Conservation (phyloP, 306 rosid genomes). For the Vigna mungo region DNA sequence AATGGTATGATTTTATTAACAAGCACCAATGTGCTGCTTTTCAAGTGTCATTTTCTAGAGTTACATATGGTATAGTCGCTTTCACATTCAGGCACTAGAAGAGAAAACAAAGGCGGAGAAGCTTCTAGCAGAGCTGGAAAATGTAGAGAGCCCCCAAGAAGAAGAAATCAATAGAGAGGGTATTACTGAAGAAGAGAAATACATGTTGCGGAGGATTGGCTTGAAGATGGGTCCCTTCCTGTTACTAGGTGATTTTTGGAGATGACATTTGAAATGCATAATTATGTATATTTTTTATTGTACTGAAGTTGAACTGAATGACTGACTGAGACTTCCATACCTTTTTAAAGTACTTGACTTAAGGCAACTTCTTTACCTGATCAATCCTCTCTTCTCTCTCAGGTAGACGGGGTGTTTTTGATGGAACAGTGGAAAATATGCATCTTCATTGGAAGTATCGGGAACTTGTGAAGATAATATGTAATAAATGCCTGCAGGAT, state of each 20-base stretch:
- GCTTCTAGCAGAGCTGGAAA: constrained; percentile 73
- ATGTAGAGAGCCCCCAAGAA: constrained; percentile 55
- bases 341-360: constrained; percentile 31
- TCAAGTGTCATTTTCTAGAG: constrained; percentile 30
- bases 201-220: constrained; percentile 90
- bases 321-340: constrained; percentile 14
- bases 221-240: constrained; percentile 91
- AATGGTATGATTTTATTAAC: constrained; percentile 58
- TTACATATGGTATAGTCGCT: constrained; percentile 38
- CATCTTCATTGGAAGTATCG: constrained; percentile 99
- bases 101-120: constrained; percentile 73
- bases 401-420: constrained; percentile 91
- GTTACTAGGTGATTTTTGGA: constrained; percentile 72
- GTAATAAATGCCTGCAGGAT: constrained; percentile 56
- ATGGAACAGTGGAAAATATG: constrained; percentile 96
- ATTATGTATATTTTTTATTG: constrained; percentile 12
- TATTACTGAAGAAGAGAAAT: constrained; percentile 82
- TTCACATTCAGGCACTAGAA: constrained; percentile 72
- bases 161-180: constrained; percentile 87
- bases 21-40: constrained; percentile 44
- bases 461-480: constrained; percentile 88
- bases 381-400: constrained; percentile 44
- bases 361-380: constrained; percentile 14
- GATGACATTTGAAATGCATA: constrained; percentile 39
- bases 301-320: constrained; percentile 38